Base-by-base conservation (phyloP, 768 basidiomycete species). In the Suillus occidentalis region DNA sequence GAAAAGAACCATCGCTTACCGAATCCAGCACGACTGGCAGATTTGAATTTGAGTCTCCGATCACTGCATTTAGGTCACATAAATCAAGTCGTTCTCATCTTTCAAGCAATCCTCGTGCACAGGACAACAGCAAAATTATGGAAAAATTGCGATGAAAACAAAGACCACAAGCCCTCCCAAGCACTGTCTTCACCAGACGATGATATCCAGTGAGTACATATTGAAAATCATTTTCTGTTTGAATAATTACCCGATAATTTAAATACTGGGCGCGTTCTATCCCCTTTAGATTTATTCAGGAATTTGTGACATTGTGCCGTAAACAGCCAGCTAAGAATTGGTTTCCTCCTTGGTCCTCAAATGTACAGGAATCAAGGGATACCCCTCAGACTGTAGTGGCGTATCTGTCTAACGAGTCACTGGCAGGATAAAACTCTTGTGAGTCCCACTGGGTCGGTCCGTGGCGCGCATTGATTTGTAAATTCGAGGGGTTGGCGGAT, bases 1-100 rank as follows among this genome's bases (percentile, higher is more conserved):
- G 63, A 60, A 60, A 64, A 40, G 63, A 60, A 62, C 16, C 31
- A 60, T 62, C 60, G 22, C 25, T 31, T 49, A 49, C 36, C 12
- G 4, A 43, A 39, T 62, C 14, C 50, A 58, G 57, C 9, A 18
- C 56, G 14, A 16, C 57, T 36, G 34, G 34, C 34, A 36, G 34
- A 36, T 36, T 36, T n/a, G 16, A 25, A 40, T 34, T 53, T 52
- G 28, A 52, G 12, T 28, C 40, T 59, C 40, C 37, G 57, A 40
- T 40, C 56, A 58, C n/a, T 47, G 4, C 2, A 22, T 47, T 43
- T 45, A 10, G 43, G 45, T 45, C 9, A n/a, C n/a, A 37, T 13
- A 34, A 34, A 34, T 34, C 28, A 28, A 18, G 4, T 52, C 4
- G 34, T 34, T 2, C 10, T 12, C 31, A 55, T 28, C 22, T 31